Conservation (phyloP, 768 basidiomycete genomes). For the Mycena latifolia region DNA sequence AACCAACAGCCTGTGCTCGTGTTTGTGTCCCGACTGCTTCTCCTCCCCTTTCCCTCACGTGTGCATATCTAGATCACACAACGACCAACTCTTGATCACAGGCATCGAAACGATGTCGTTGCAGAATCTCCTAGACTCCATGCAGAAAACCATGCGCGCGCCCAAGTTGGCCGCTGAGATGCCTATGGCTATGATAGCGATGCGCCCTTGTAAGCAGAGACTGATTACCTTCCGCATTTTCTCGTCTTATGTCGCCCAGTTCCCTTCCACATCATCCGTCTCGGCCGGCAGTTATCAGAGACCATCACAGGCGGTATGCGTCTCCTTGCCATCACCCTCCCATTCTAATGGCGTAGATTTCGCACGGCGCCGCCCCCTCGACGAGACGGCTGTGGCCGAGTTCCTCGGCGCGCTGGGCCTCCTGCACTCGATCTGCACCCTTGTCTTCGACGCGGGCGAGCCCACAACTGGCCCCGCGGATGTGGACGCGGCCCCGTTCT, state of each 20-base stretch:
- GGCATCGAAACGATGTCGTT: neutral
- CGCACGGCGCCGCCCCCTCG: slow-evolving; percentile 15
- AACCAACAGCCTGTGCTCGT: too few relatives aligned
- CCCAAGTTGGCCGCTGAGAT: neutral
- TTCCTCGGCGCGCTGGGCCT: neutral
- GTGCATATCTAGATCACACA: slow-evolving; percentile 4
- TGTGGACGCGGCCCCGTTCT: too few relatives aligned
- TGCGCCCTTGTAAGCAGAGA: slow-evolving; percentile 5
- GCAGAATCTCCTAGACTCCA: neutral
- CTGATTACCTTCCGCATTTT: too few relatives aligned
- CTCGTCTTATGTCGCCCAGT: neutral
- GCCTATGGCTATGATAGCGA: neutral
- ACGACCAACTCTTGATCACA: slow-evolving; percentile 26
- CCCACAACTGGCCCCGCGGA: neutral
- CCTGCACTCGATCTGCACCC: slow-evolving; percentile 2
- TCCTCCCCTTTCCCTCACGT: neutral
- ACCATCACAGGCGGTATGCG: slow-evolving; percentile 17
- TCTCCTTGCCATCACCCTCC: neutral
- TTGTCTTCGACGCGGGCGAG: slow-evolving; percentile 3
- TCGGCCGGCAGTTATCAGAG: slow-evolving; percentile 19
- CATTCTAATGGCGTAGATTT: slow-evolving; percentile 9
- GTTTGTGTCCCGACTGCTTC: neutral
- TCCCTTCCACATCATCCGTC: slow-evolving; percentile 12
- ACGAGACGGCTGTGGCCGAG: slow-evolving; percentile 2
- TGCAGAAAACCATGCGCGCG: neutral